Evolutionary conservation across 768 basidiomycete species (phyloP).

Genomic region (Clathrus columnatus): DNA sequence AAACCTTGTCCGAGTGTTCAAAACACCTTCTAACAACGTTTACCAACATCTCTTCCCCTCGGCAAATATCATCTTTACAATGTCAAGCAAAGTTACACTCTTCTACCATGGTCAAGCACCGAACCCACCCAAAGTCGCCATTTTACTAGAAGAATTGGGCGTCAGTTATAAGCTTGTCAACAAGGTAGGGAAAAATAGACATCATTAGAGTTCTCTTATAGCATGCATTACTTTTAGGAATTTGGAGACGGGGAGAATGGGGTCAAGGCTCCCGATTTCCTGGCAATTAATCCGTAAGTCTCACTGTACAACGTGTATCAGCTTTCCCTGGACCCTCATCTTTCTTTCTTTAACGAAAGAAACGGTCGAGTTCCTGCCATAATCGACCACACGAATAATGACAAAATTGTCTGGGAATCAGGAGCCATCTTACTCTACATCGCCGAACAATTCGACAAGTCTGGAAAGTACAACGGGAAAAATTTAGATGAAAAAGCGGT

Average conservation of each 20-base stretch:
- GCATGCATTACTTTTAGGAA: background rate
- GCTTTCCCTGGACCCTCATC: background rate
- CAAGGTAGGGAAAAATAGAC: background rate
- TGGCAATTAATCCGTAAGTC: constrained; percentile 6
- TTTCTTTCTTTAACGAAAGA: background rate
- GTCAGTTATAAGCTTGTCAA: background rate
- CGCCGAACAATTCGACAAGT: constrained; percentile 69
- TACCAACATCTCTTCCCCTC: too few relatives aligned
- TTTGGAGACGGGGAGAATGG: constrained; percentile 1
- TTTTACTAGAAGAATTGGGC: constrained; percentile 3
- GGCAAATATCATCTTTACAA: too few relatives aligned
- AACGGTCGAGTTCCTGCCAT: constrained; percentile 63
- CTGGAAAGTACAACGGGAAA: constrained; percentile 43
- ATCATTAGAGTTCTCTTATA: background rate
- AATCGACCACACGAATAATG: constrained; percentile 43
- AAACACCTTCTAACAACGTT: too few relatives aligned
- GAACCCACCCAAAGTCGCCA: constrained; percentile 2
- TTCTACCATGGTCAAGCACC: background rate
- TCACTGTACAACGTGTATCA: background rate
- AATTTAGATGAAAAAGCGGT: background rate
- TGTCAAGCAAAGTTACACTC: background rate
- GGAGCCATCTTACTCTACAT: constrained; percentile 80
- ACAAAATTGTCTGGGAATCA: constrained; percentile 66
- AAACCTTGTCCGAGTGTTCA: too few relatives aligned
- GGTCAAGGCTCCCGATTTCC: constrained; percentile 2